Conservation (phyloP, 495 filamentous ascomycete species). For the Aspergillus campestris region DNA sequence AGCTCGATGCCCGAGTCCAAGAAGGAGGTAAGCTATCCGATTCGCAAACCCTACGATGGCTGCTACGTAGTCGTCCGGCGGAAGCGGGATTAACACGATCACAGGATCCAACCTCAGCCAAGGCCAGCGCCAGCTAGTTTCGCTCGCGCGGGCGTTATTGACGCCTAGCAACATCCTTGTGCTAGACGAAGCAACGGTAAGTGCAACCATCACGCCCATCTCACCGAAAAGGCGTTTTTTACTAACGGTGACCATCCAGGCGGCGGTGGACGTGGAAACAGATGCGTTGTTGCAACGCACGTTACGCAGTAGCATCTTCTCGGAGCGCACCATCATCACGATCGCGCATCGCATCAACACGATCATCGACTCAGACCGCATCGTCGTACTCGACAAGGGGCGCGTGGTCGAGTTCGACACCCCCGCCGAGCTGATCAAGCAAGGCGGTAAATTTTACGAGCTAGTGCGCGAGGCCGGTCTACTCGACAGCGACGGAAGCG, state of each 20-base stretch:
- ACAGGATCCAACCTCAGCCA: constrained; percentile 53
- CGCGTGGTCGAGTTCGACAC: constrained; percentile 54
- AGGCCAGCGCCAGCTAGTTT: constrained; percentile 80
- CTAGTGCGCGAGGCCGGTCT: constrained; percentile 49
- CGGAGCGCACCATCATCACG: constrained; percentile 91
- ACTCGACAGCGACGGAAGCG: constrained; percentile 38
- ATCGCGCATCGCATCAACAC: constrained; percentile 98
- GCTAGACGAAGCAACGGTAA: constrained; percentile 86
- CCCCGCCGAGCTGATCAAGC: constrained; percentile 44
- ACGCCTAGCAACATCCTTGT: constrained; percentile 96
- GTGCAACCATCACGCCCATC: constrained; percentile 2
- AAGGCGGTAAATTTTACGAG: constrained; percentile 45
- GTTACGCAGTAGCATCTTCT: constrained; percentile 54
- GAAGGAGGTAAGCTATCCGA: constrained; percentile 71
- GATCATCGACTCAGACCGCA: constrained; percentile 85
- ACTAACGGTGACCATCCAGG: constrained; percentile 36
- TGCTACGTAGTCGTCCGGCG: neutral
- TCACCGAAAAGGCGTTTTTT: neutral
- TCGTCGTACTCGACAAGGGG: constrained; percentile 75
- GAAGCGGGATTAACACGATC: constrained; percentile 8
- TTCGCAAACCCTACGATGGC: constrained; percentile 1
- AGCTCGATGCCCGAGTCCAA: constrained; percentile 80
- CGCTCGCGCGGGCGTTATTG: constrained; percentile 84
- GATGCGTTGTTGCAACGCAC: constrained; percentile 69
- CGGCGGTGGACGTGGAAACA: constrained; percentile 91